phyloP scores from a whole-genome alignment of 371 early-diverging fungal genomes.

The Mucor irregularis region DNA sequence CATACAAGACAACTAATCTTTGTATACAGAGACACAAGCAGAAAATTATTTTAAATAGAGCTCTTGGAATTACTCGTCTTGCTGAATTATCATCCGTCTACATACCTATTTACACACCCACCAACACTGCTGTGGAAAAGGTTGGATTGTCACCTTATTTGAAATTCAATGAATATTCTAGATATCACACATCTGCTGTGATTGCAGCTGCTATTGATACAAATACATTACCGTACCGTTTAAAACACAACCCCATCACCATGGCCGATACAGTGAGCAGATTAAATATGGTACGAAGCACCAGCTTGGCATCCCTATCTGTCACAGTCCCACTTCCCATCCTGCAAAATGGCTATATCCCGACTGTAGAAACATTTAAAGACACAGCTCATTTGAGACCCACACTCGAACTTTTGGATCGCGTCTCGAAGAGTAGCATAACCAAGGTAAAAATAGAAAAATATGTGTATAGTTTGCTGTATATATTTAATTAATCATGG shows the following conservation, averaged over 20 bases:
- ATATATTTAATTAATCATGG: not conserved
- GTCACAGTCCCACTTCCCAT: conserved; percentile 52
- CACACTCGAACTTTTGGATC: conserved; percentile 10
- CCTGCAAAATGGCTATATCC: conserved; percentile 19
- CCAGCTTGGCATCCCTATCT: conserved; percentile 46
- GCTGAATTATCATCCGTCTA: conserved; percentile 55
- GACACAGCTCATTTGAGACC: not conserved
- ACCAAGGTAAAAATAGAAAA: conserved; percentile 1
- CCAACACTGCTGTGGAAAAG: conserved; percentile 19
- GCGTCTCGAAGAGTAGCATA: not conserved
- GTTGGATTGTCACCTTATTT: conserved; percentile 30
- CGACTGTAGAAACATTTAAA: conserved; percentile 16
- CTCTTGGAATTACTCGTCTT: conserved; percentile 49
- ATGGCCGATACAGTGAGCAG: conserved; percentile 44
- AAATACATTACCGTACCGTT: conserved; percentile 54
- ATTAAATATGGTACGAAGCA: conserved; percentile 52
- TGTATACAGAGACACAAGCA: conserved; percentile 36
- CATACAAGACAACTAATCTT: not conserved
- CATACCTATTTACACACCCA: conserved; percentile 55
- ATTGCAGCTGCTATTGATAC: conserved; percentile 69
- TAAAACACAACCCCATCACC: conserved; percentile 36
- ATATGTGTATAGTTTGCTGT: too few relatives aligned
- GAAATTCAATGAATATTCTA: conserved; percentile 31
- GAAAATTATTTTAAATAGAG: conserved; percentile 47
- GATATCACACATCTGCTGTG: conserved; percentile 70